Evolutionary conservation across 176 grass and related monocot species (phyloP).

Genomic region (Oryza rufipogon): DNA sequence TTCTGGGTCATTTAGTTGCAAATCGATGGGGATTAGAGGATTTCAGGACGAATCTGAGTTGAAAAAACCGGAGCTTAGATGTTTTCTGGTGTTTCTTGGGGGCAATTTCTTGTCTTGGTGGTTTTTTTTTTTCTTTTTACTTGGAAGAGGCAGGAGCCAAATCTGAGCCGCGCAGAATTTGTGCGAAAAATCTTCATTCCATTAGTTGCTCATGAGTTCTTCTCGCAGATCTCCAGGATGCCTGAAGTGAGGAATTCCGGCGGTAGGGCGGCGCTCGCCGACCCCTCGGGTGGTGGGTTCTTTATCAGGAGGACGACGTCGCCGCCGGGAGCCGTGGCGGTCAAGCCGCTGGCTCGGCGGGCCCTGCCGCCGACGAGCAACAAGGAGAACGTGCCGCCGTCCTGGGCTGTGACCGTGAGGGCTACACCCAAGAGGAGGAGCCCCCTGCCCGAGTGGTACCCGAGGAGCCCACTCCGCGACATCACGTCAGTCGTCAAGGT

Average conservation of each 20-base stretch:
- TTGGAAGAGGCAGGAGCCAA: background rate
- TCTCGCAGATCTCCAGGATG: constrained; percentile 49
- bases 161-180: background rate
- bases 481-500: constrained; percentile 64
- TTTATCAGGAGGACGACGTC: constrained; percentile 54
- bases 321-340: constrained; percentile 41
- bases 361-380: constrained; percentile 18
- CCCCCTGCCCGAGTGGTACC: constrained; percentile 72
- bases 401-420: constrained; percentile 16
- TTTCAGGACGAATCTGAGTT: background rate
- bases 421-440: constrained; percentile 54
- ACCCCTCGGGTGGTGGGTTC: constrained; percentile 53
- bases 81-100: background rate
- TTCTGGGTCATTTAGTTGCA: background rate
- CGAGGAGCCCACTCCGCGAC: constrained; percentile 65
- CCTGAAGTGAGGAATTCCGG: constrained; percentile 48
- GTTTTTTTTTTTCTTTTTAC: background rate
- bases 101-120: background rate
- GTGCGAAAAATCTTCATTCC: background rate
- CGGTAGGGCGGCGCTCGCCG: constrained; percentile 19
- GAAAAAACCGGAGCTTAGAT: background rate
- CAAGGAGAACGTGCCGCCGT: constrained; percentile 54
- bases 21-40: background rate
- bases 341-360: constrained; percentile 29
- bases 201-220: background rate